Base-by-base conservation (phyloP, 352 stramenopile species). In the Peronospora farinosa region DNA sequence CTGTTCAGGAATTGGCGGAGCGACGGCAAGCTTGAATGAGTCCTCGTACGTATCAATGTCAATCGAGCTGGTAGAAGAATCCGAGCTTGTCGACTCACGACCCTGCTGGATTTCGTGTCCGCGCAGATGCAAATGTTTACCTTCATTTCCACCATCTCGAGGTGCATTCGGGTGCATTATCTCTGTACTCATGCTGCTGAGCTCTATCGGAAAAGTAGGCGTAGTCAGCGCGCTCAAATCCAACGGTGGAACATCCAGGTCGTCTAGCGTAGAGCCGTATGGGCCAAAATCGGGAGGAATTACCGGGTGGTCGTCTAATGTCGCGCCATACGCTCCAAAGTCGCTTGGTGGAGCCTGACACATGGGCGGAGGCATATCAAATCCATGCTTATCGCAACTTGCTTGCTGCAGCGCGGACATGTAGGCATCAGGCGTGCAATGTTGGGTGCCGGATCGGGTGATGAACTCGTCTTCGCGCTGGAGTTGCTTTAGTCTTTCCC, bases 31-130 rank as follows among this genome's bases (percentile, higher is more conserved):
- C 32, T 39, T 49, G 17, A 31, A 10, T n/a, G 36, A 19, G 9
- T 54, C 62, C 27, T 85, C 68, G 21, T 75, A 81, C 30, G 72
- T 66, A 40, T 89, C 78, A 54, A 87, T 84, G 37, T 89, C 75
- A 32, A 89, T 87, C 2, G 78, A 89, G 25, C 48, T 69, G 0
- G 69, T 68, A 11, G 78, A 90, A 19, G 78, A 89, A 16, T 74
- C 65, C 0, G 76, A 90, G 43, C 78, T 84, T 23, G 54, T 67
- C 2, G 78, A 89, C 41, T 72, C 43, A 21, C 59, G 59, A 4
- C 43, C 38, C 43, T 49, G 52, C 31, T 65, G 45, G 10, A 59
- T 46, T 23, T 67, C 48, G 5, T 44, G 54, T 44, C 63, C 40
- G 7, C 41, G 65, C 42, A 50, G 48, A 51, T 56, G 23, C 31